Evolutionary conservation across 2,329 filamentous ascomycete species (phyloP).

Genomic region (Capronia coronata): DNA sequence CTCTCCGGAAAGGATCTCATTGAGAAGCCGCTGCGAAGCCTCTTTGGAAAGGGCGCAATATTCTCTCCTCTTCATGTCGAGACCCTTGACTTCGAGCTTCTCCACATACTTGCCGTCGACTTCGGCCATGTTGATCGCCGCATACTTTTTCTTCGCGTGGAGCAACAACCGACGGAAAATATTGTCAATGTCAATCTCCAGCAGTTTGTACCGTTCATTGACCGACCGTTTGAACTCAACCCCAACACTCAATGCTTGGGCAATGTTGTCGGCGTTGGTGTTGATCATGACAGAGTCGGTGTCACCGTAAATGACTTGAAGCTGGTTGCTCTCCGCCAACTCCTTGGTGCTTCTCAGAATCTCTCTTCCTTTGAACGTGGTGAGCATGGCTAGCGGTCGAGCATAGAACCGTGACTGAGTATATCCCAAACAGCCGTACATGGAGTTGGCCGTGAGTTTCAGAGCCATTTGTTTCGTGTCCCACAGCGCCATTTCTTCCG

Average conservation of each 20-base stretch:
- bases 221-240: constrained; percentile 92
- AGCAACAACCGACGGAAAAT: constrained; percentile 87
- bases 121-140: constrained; percentile 88
- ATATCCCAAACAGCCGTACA: constrained; percentile 98
- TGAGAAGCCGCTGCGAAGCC: constrained; percentile 80
- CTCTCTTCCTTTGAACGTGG: constrained; percentile 94
- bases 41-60: constrained; percentile 96
- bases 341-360: constrained; percentile 95
- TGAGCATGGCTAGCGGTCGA: constrained; percentile 86
- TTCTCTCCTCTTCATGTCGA: constrained; percentile 96
- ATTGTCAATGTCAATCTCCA: constrained; percentile 98
- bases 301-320: constrained; percentile 97
- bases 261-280: constrained; percentile 88
- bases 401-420: constrained; percentile 97
- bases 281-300: constrained; percentile 99
- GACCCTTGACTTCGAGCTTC: constrained; percentile 94
- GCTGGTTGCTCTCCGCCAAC: constrained; percentile 79
- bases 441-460: constrained; percentile 97
- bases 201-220: constrained; percentile 83
- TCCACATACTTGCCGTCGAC: constrained; percentile 83
- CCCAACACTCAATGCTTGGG: constrained; percentile 83
- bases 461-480: constrained; percentile 96
- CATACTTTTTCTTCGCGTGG: constrained; percentile 99
- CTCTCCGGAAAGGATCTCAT: constrained; percentile 89
- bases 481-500: constrained; percentile 86